Evolutionary conservation across 2,329 filamentous ascomycete genomes (phyloP).

Genomic region (Exophiala calicioides): DNA sequence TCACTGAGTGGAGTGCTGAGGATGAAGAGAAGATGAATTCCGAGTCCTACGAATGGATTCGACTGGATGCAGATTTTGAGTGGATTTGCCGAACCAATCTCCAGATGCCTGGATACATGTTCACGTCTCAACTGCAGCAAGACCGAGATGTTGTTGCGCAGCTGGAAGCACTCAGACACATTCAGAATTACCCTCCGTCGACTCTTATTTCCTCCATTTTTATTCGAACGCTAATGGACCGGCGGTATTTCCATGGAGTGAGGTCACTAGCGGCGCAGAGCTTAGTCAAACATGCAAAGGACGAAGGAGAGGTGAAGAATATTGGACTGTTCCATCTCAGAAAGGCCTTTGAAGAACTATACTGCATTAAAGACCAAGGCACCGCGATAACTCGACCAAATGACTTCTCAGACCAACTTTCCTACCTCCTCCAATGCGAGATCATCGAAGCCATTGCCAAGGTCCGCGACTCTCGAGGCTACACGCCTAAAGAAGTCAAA

Average conservation of each 20-base stretch:
- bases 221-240: constrained; percentile 84
- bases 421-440: constrained; percentile 80
- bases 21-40: constrained; percentile 90
- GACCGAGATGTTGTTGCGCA: constrained; percentile 95
- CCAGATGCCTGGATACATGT: constrained; percentile 94
- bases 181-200: constrained; percentile 67
- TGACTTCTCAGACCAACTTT: constrained; percentile 82
- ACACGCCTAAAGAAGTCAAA: constrained; percentile 76
- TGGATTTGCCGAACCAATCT: constrained; percentile 84
- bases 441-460: constrained; percentile 79
- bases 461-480: constrained; percentile 72
- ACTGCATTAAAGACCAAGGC: constrained; percentile 68
- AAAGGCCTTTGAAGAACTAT: constrained; percentile 83
- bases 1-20: constrained; percentile 86
- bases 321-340: constrained; percentile 82
- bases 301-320: constrained; percentile 62
- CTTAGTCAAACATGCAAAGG: constrained; percentile 73
- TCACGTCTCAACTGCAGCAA: constrained; percentile 93
- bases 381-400: constrained; percentile 82
- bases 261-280: constrained; percentile 79
- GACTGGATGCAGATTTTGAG: constrained; percentile 96
- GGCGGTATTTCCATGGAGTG: constrained; percentile 90
- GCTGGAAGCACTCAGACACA: constrained; percentile 71
- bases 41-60: constrained; percentile 98
- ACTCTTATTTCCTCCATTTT: constrained; percentile 86